phyloP scores from a whole-genome alignment of 192 early-diverging fungal genomes.

The Coemansia sp. region DNA sequence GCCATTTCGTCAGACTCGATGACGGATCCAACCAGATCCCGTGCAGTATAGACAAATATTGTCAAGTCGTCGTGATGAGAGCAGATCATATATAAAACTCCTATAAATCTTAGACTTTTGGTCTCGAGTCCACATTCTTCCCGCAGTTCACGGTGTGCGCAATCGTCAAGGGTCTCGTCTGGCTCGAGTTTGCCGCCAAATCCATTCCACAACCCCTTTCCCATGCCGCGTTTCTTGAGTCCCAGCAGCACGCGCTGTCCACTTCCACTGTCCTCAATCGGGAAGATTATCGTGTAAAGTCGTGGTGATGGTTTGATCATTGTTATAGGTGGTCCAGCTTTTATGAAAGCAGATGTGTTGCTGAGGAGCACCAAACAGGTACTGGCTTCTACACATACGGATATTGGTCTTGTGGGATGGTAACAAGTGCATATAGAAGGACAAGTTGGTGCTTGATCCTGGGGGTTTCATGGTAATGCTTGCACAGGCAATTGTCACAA shows the following conservation, averaged over 20 bases:
- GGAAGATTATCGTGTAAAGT: conserved; percentile 36
- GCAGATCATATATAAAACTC: conserved; percentile 61
- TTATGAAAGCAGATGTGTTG: background rate
- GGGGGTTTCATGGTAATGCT: background rate
- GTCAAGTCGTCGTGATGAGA: conserved; percentile 46
- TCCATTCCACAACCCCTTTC: conserved; percentile 66
- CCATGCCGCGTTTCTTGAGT: conserved; percentile 79
- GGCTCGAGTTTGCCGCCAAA: conserved; percentile 77
- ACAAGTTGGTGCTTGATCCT: background rate
- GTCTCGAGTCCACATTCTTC: conserved; percentile 60
- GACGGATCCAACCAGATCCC: conserved; percentile 51
- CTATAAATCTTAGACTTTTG: conserved; percentile 48
- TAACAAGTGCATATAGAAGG: background rate
- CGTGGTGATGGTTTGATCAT: background rate
- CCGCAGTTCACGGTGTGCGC: conserved; percentile 61
- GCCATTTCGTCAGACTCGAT: conserved; percentile 75
- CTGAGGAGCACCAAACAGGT: background rate
- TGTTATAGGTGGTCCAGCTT: background rate
- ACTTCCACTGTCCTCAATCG: conserved; percentile 13
- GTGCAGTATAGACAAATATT: conserved; percentile 61
- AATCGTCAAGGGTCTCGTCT: conserved; percentile 63
- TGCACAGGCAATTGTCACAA: too few relatives aligned
- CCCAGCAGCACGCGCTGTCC: conserved; percentile 59
- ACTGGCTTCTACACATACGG: background rate
- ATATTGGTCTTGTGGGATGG: background rate